A percentile compares a stretch with the other conserved stretches of the same genome.
Conservation (phyloP, 2,329 filamentous ascomycete genomes). For the Cladosporium halotolerans region DNA sequence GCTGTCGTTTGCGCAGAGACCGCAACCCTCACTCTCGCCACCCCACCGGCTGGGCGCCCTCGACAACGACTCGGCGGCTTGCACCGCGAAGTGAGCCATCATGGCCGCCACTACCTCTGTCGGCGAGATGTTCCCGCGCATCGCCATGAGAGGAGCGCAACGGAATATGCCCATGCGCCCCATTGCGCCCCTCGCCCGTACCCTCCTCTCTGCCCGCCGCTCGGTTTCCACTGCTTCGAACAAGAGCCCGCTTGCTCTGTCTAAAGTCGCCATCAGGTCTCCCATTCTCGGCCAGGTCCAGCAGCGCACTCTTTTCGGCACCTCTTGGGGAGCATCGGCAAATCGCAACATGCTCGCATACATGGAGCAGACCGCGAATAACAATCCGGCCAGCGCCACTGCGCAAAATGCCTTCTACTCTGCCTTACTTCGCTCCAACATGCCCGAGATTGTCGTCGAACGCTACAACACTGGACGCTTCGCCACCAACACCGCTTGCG, state of each 20-base stretch:
- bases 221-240: not conserved
- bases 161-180: not conserved
- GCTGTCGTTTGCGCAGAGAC: not conserved
- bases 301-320: conserved; percentile 40
- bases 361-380: conserved; percentile 85
- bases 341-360: conserved; percentile 64
- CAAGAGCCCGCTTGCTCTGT: not conserved
- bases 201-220: conserved; percentile 1
- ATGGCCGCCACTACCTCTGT: conserved; percentile 9
- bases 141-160: conserved; percentile 9
- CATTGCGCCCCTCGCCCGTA: conserved; percentile 5
- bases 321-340: conserved; percentile 33
- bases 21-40: not conserved
- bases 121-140: conserved; percentile 9
- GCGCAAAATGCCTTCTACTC: conserved; percentile 94
- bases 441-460: conserved; percentile 88
- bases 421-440: conserved; percentile 80
- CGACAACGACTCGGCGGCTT: conserved; percentile 3
- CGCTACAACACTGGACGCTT: conserved; percentile 82
- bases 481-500: conserved; percentile 70
- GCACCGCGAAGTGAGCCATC: conserved; percentile 7
- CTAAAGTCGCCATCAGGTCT: conserved; percentile 15
- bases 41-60: conserved; percentile 10
- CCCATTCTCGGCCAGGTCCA: conserved; percentile 34
- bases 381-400: conserved; percentile 78